Evolutionary conservation across 345 rosid genomes (phyloP), one percentile per base, ranked within the genome.

Genomic region (Heritiera littoralis): DNA sequence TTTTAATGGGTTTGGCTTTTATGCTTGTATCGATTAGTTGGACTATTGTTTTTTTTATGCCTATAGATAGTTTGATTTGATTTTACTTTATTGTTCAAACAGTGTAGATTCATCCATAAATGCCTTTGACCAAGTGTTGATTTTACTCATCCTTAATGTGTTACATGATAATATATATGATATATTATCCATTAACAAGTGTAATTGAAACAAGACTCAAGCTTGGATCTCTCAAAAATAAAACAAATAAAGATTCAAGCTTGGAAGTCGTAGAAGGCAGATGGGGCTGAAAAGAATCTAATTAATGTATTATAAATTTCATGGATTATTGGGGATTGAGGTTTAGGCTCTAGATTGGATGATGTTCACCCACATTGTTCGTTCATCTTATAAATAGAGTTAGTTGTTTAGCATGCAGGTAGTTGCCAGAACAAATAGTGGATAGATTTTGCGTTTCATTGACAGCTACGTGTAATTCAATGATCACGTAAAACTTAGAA

Each of bases 141-240:
- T 58, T 40, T 43, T 74, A 23, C 66, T 58, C 18, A 41, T 35
- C 38, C 38, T 35, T 35, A 35, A 75, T 75, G 51, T 20, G 38
- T 59, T 59, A 43, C n/a, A 7, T 61, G 46, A 3, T 35, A 35
- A 8, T 54, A 17, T 35, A 9, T 35, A 9, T 54, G 32, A 61
- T 46, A 18, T 28, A 14, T 56, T 56, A 52, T 52, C 46, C n/a
- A 18, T 35, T 67, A 54, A 18, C 46, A 52, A 32, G 32, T 17
- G 48, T 38, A 55, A 52, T 55, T 54, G 49, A 73, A 73, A 73
- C 64, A 73, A 73, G 28, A 73, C 23, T 30, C 28, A 32, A 18
- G 60, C 32, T 5, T 40, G 23, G 20, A 52, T 10, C 28, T 63
- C 12, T 30, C 40, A 11, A 41, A 40, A 9, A 40, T 3, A 18